phyloP scores from a whole-genome alignment of 306 rosid species.

The Prunus dulcis region DNA sequence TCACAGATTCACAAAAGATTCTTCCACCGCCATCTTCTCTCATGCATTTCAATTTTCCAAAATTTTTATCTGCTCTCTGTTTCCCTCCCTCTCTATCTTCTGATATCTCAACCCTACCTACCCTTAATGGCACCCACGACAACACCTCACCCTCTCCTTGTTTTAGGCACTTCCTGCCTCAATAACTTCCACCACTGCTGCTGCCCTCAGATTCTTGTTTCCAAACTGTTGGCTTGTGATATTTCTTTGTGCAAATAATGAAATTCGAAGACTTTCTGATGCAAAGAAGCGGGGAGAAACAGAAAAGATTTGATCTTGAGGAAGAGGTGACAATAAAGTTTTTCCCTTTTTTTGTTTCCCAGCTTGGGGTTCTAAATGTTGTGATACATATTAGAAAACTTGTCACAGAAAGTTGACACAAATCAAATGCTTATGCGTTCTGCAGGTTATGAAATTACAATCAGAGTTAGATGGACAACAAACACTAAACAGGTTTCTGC shows the following conservation, averaged over 20 bases:
- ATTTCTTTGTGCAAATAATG: conserved; percentile 36
- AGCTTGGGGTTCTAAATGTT: not conserved
- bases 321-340: conserved; percentile 41
- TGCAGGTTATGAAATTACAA: conserved; percentile 62
- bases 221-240: not conserved
- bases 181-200: not conserved
- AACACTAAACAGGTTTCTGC: conserved; percentile 49
- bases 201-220: not conserved
- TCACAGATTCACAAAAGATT: not conserved
- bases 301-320: conserved; percentile 57
- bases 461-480: conserved; percentile 62
- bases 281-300: conserved; percentile 51
- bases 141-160: conserved; percentile 17
- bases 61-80: not conserved
- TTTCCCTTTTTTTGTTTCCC: not conserved
- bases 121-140: conserved; percentile 57
- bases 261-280: conserved; percentile 78
- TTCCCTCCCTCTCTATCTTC: conserved; percentile 3
- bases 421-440: not conserved
- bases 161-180: not conserved
- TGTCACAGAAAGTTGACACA: not conserved
- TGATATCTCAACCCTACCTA: conserved; percentile 21
- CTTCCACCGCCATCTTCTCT: conserved; percentile 50
- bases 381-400: not conserved
- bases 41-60: conserved; percentile 8